These are phyloP conservation scores for Chrysoporthe puriensis DNA, from an alignment of 2,329 filamentous ascomycete species.

Conservation along the genomic window DNA sequence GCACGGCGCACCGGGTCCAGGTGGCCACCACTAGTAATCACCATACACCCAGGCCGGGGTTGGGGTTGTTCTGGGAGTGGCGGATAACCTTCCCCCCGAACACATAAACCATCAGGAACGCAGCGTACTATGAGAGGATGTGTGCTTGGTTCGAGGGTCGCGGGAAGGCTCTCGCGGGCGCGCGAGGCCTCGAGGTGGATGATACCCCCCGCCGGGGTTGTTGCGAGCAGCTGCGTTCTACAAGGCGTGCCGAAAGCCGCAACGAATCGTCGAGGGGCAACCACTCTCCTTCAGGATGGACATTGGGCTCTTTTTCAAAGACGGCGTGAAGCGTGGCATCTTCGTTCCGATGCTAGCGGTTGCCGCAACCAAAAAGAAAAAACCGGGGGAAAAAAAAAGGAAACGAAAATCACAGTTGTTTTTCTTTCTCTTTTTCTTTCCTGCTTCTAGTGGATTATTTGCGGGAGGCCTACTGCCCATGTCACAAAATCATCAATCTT, in stretches of 20 bases:
- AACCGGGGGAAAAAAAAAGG: not conserved
- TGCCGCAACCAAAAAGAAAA: not conserved
- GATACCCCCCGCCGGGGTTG: not conserved
- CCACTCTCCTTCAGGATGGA: slow-evolving; percentile 1
- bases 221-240: not conserved
- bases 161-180: not conserved
- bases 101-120: not conserved
- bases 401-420: not conserved
- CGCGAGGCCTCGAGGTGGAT: not conserved
- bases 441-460: not conserved
- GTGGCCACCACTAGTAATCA: slow-evolving; percentile 2
- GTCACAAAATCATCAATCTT: not conserved
- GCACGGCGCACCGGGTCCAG: slow-evolving; percentile 10
- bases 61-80: not conserved
- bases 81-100: not conserved
- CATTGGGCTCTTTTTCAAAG: slow-evolving; percentile 5
- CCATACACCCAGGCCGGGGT: not conserved
- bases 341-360: not conserved
- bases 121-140: not conserved
- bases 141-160: too few species aligned
- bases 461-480: not conserved
- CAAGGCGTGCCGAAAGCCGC: not conserved
- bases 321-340: not conserved
- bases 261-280: slow-evolving; percentile 10
- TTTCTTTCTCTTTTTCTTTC: not conserved